phyloP scores from a whole-genome alignment of 202 grass and related monocot species.

The Hordeum pubiflorum region DNA sequence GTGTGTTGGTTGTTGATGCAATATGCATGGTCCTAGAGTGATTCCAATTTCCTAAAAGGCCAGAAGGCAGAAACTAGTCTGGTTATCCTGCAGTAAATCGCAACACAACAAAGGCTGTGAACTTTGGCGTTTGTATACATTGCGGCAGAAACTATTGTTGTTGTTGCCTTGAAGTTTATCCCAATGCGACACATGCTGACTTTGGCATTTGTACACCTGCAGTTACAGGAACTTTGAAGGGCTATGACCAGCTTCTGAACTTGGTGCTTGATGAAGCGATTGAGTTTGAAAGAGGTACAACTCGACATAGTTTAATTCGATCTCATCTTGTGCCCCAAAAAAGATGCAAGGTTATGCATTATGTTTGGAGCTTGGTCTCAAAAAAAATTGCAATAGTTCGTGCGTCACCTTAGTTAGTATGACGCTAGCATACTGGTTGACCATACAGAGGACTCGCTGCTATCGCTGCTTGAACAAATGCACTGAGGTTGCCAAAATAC shows the following conservation, averaged over 20 bases:
- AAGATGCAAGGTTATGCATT: not conserved
- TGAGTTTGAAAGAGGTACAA: slow-evolving; percentile 62
- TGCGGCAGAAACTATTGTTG: not conserved
- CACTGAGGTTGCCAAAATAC: not conserved
- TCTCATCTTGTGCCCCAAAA: not conserved
- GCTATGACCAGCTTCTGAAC: slow-evolving; percentile 68
- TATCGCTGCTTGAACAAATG: not conserved
- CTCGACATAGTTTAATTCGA: not conserved
- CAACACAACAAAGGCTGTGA: not conserved
- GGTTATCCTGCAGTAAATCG: not conserved
- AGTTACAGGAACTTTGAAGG: slow-evolving; percentile 66
- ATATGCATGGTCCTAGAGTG: not conserved
- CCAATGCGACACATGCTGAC: not conserved
- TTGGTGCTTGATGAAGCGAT: slow-evolving; percentile 63
- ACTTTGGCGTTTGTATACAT: not conserved
- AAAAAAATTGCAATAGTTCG: not conserved
- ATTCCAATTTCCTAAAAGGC: not conserved
- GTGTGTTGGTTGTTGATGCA: not conserved
- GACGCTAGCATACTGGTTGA: not conserved
- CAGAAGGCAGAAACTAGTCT: not conserved
- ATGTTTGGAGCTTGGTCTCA: not conserved
- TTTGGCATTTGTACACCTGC: not conserved
- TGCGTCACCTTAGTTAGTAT: not conserved
- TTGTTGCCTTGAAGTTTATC: not conserved
- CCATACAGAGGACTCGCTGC: not conserved